phyloP scores from a whole-genome alignment of 768 basidiomycete genomes.

The Pilatotrama ljubarskyi region DNA sequence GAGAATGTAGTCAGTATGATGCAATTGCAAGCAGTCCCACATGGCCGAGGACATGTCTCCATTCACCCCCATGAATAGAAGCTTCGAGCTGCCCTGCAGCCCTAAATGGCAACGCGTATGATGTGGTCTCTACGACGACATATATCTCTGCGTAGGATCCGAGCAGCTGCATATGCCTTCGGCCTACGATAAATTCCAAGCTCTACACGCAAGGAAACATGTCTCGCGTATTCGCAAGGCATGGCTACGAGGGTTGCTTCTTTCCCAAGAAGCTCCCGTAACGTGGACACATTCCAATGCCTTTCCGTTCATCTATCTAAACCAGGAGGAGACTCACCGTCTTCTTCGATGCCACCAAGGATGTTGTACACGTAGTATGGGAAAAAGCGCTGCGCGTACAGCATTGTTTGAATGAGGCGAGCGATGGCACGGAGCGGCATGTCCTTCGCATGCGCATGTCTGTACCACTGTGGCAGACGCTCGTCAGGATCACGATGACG shows the following conservation, averaged over 20 bases:
- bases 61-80: no score
- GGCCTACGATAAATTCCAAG: no score
- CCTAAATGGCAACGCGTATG: no score
- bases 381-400: conserved; percentile 95
- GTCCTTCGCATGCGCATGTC: conserved; percentile 94
- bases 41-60: conserved; percentile 14
- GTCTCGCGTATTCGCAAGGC: no score
- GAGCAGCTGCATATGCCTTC: no score
- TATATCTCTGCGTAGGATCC: no score
- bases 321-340: conserved; percentile 60
- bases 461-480: conserved; percentile 75
- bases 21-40: conserved; percentile 1
- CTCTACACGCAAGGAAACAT: no score
- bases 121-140: no score
- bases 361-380: conserved; percentile 98
- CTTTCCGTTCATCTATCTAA: neutral
- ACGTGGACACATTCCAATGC: no score
- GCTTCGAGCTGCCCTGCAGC: no score
- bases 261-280: neutral
- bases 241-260: neutral
- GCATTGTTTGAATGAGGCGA: conserved; percentile 97
- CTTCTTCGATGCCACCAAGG: conserved; percentile 93
- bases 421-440: conserved; percentile 98
- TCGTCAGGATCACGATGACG: neutral
- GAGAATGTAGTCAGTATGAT: conserved; percentile 8